Evolutionary conservation across 371 early-diverging fungal species (phyloP).

Genomic region (Apophysomyces variabilis): DNA sequence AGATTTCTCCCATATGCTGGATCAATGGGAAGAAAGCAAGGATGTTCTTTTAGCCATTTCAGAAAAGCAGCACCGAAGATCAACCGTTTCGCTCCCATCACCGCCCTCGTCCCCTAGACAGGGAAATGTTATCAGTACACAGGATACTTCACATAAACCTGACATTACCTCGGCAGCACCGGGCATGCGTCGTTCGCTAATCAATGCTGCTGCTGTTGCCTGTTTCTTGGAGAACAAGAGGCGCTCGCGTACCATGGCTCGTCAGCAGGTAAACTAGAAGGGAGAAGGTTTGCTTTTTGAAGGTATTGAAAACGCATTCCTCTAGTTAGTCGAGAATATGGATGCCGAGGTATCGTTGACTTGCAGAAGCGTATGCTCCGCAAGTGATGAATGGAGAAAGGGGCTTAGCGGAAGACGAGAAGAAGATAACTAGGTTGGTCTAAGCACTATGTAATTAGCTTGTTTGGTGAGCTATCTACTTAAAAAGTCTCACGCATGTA

Average conservation of each 20-base stretch:
- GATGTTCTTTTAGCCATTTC: conserved; percentile 14
- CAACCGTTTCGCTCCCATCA: conserved; percentile 31
- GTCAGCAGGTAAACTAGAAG: not conserved
- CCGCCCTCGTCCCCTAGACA: conserved; percentile 40
- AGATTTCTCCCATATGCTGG: conserved; percentile 27
- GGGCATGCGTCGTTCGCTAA: conserved; percentile 17
- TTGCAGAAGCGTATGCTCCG: not conserved
- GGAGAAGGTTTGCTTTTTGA: not conserved
- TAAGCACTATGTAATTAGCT: conserved; percentile 6
- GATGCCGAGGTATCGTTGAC: not conserved
- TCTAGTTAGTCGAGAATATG: not conserved
- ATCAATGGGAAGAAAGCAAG: conserved; percentile 46
- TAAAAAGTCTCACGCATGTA: not conserved
- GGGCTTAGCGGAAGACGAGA: not conserved
- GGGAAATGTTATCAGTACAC: not conserved
- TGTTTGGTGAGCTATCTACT: not conserved
- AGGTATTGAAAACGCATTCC: not conserved
- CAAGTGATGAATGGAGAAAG: not conserved
- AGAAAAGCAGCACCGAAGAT: not conserved
- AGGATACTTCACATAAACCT: not conserved
- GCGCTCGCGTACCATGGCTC: not conserved
- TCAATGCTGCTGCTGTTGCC: conserved; percentile 21
- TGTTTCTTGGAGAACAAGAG: conserved; percentile 27
- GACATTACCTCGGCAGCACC: conserved; percentile 1
- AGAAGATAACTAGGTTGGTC: not conserved